Evolutionary conservation across 2,329 filamentous ascomycete genomes (phyloP).

Genomic region (Pyricularia pennisetigena): DNA sequence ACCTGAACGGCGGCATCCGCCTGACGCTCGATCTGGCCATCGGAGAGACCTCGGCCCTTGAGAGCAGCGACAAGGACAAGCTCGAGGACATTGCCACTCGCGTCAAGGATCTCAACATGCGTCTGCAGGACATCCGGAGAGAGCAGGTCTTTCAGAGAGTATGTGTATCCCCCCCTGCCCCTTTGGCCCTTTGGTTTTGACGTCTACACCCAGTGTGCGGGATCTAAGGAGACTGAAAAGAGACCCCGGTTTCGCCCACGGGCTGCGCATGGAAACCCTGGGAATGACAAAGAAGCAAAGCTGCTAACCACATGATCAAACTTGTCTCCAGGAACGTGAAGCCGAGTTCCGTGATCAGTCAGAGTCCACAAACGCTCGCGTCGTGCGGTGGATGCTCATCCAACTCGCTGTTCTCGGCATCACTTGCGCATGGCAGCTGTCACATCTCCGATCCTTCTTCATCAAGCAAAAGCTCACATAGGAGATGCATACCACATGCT

Average conservation of each 20-base stretch:
- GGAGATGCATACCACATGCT: conserved; percentile 9
- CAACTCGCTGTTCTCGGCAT: conserved; percentile 75
- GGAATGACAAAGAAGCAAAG: background rate
- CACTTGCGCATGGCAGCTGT: conserved; percentile 95
- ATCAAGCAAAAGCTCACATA: conserved; percentile 99
- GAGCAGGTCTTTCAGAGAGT: conserved; percentile 97
- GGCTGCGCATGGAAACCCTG: too few relatives aligned
- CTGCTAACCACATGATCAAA: background rate
- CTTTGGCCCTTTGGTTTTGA: background rate
- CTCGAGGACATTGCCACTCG: conserved; percentile 81
- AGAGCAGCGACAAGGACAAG: conserved; percentile 89
- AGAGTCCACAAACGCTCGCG: conserved; percentile 82
- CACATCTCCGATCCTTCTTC: conserved; percentile 92
- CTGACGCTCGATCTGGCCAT: conserved; percentile 85
- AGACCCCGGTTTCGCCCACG: too few relatives aligned
- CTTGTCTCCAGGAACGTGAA: conserved; percentile 67
- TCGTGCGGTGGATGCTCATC: conserved; percentile 88
- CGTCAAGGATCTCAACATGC: conserved; percentile 78
- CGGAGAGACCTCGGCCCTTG: conserved; percentile 87
- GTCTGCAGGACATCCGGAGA: conserved; percentile 78
- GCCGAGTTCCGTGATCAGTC: conserved; percentile 98
- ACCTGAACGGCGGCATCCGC: conserved; percentile 63
- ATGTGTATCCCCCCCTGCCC: conserved; percentile 19
- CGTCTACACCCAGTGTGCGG: too few relatives aligned
- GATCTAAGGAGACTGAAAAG: too few relatives aligned